phyloP scores from a whole-genome alignment of 2,329 filamentous ascomycete genomes.

The Cytospora piceae region DNA sequence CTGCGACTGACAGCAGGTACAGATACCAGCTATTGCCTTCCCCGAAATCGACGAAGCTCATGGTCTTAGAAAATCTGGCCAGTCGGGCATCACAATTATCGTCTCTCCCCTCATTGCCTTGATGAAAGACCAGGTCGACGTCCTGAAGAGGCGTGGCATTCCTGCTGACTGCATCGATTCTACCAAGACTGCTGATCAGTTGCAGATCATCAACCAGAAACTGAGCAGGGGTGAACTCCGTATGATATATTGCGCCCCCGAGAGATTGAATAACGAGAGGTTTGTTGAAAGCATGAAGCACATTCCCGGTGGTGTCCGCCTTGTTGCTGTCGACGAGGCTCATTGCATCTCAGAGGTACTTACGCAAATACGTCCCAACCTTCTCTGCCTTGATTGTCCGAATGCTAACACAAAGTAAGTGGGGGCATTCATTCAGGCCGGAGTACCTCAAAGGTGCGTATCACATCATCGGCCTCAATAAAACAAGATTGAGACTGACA shows the following conservation, averaged over 20 bases:
- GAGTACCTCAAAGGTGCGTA: slow-evolving; percentile 53
- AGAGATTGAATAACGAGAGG: slow-evolving; percentile 63
- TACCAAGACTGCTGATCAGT: slow-evolving; percentile 54
- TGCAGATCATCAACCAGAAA: slow-evolving; percentile 43
- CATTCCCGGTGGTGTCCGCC: slow-evolving; percentile 57
- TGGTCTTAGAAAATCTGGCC: slow-evolving; percentile 36
- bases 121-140: slow-evolving; percentile 66
- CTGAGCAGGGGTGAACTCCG: slow-evolving; percentile 52
- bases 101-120: slow-evolving; percentile 60
- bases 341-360: slow-evolving; percentile 58
- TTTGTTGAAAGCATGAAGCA: slow-evolving; percentile 60
- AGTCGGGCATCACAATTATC: slow-evolving; percentile 57
- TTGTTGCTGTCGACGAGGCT: slow-evolving; percentile 62
- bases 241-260: slow-evolving; percentile 62
- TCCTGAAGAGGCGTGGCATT: slow-evolving; percentile 52
- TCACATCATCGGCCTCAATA: neutral
- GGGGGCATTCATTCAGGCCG: slow-evolving; percentile 54
- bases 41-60: slow-evolving; percentile 44
- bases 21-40: slow-evolving; percentile 54
- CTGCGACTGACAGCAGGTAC: neutral
- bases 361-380: neutral
- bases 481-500: neutral
- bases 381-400: slow-evolving; percentile 6
- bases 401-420: slow-evolving; percentile 37
- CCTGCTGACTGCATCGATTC: slow-evolving; percentile 60